A percentile compares a stretch with the other conserved stretches of the same genome.
Evolutionary conservation across 805 yeast species (phyloP).

Genomic region (Candida morakotiae): DNA sequence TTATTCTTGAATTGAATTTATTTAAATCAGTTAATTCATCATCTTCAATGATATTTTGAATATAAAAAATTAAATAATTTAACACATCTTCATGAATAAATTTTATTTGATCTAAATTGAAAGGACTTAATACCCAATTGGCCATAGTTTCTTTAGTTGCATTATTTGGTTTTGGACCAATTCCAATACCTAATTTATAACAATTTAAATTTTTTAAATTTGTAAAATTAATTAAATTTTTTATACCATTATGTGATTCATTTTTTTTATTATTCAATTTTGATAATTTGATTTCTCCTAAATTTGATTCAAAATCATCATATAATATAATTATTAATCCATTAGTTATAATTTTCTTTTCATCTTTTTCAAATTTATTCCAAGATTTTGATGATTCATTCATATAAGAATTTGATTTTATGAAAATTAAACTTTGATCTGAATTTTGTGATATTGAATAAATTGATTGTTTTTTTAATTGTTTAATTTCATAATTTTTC

Average conservation of each 20-base stretch:
- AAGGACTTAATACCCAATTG: constrained; percentile 37
- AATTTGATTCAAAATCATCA: constrained; percentile 35
- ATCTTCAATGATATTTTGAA: constrained; percentile 17
- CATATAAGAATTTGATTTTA: constrained; percentile 36
- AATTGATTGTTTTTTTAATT: constrained; percentile 22
- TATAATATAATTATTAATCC: constrained; percentile 17
- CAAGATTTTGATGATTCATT: constrained; percentile 34
- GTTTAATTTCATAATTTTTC: constrained; percentile 23
- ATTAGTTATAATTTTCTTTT: constrained; percentile 9
- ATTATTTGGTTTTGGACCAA: constrained; percentile 40
- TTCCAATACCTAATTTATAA: constrained; percentile 35
- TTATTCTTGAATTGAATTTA: constrained; percentile 20
- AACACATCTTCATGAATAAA: constrained; percentile 12
- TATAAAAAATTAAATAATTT: constrained; percentile 13
- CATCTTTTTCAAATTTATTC: constrained; percentile 17
- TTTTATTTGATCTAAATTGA: constrained; percentile 21
- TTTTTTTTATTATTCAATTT: constrained; percentile 29
- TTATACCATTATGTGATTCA: constrained; percentile 40
- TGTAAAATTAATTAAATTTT: constrained; percentile 14
- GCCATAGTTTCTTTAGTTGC: constrained; percentile 33
- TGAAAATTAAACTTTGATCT: constrained; percentile 19
- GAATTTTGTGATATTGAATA: constrained; percentile 24
- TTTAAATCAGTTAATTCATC: constrained; percentile 21
- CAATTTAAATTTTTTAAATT: constrained; percentile 9
- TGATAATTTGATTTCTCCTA: constrained; percentile 27